Evolutionary conservation across 2,329 filamentous ascomycete species (phyloP).

Genomic region (Pseudocercospora macadamiae): DNA sequence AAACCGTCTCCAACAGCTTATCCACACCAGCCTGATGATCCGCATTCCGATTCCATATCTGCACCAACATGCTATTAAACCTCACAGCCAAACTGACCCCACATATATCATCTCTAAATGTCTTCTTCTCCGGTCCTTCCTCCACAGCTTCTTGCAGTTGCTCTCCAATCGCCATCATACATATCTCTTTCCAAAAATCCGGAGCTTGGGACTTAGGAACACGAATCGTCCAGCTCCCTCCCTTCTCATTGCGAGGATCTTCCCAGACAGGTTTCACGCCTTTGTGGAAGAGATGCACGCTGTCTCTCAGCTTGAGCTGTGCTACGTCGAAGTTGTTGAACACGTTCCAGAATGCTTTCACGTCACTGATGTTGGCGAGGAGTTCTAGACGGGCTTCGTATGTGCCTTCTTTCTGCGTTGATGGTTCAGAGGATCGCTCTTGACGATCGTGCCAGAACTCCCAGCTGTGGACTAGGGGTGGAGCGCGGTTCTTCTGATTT

Average conservation of each 20-base stretch:
- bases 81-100: constrained; percentile 85
- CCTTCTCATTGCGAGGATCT: constrained; percentile 81
- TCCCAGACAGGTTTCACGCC: constrained; percentile 83
- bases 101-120: constrained; percentile 76
- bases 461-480: constrained; percentile 56
- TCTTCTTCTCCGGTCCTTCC: constrained; percentile 47
- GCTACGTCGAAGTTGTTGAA: constrained; percentile 75
- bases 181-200: constrained; percentile 79
- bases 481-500: constrained; percentile 48
- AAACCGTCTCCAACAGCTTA: constrained; percentile 70
- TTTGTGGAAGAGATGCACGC: constrained; percentile 77
- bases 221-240: constrained; percentile 91
- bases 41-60: constrained; percentile 90
- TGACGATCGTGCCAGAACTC: constrained; percentile 56
- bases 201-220: constrained; percentile 73
- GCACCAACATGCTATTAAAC: constrained; percentile 86
- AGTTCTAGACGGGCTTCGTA: constrained; percentile 53
- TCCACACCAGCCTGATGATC: constrained; percentile 79
- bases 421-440: constrained; percentile 35
- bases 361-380: constrained; percentile 49
- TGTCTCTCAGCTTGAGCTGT: constrained; percentile 68
- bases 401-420: constrained; percentile 19
- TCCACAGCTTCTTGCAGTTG: constrained; percentile 74
- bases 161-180: constrained; percentile 82
- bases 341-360: constrained; percentile 55